Evolutionary conservation across 1,284 basidiomycete species (phyloP).

Genomic region (Pseudozyma sp.): DNA sequence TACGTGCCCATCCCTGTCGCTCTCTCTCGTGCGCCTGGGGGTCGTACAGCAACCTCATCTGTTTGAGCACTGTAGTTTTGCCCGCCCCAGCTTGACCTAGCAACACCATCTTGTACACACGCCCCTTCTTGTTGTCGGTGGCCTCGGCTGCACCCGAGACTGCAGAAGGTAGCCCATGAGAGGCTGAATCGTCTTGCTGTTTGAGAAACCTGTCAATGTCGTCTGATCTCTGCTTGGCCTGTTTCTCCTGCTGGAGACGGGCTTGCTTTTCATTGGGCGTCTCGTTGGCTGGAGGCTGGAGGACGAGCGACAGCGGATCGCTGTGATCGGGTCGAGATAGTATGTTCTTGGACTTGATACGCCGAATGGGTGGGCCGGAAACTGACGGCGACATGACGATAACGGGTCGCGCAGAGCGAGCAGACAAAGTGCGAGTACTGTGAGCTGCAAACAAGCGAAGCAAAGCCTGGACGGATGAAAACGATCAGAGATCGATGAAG

Average conservation of each 20-base stretch:
- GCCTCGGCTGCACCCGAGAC: neutral
- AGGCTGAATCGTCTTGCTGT: neutral
- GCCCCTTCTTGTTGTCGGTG: conserved; percentile 2
- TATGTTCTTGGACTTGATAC: neutral
- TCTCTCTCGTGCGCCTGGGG: conserved; percentile 47
- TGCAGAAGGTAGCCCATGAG: neutral
- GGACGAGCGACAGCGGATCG: conserved; percentile 28
- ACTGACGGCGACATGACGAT: conserved; percentile 26
- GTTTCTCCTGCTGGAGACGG: conserved; percentile 13
- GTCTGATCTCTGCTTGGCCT: conserved; percentile 31
- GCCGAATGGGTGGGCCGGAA: neutral
- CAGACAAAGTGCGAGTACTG: too few species aligned
- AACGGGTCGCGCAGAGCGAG: too few species aligned
- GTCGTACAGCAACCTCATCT: conserved; percentile 59
- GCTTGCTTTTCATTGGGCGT: conserved; percentile 6
- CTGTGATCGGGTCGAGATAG: neutral
- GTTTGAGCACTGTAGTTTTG: conserved; percentile 57
- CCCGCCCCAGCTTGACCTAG: conserved; percentile 55
- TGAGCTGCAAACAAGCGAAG: too few species aligned
- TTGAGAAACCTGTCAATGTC: conserved; percentile 38
- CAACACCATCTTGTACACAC: conserved; percentile 38
- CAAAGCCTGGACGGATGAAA: too few species aligned
- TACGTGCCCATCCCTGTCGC: conserved; percentile 33
- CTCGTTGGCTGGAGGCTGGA: conserved; percentile 33
- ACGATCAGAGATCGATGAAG: too few species aligned